Conservation (phyloP, 2,329 filamentous ascomycete species). For the Alternaria gansuensis region DNA sequence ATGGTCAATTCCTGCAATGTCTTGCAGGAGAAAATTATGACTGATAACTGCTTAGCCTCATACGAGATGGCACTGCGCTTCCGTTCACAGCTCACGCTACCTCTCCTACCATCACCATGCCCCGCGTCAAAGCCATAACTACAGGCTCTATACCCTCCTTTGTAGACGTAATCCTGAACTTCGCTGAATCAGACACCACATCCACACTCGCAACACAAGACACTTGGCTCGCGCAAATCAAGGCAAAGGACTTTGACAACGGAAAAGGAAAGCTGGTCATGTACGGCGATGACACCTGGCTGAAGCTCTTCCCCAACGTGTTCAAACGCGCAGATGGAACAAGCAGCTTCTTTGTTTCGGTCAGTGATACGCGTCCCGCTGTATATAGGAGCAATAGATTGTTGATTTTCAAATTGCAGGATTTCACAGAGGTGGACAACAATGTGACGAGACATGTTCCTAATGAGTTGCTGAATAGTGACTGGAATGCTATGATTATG, state of each 20-base stretch:
- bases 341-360: constrained; percentile 96
- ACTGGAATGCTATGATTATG: constrained; percentile 94
- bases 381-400: constrained; percentile 47
- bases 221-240: constrained; percentile 95
- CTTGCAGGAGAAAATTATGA: not conserved
- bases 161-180: constrained; percentile 94
- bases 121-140: constrained; percentile 94
- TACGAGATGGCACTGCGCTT: constrained; percentile 81
- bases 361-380: constrained; percentile 60
- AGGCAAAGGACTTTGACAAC: constrained; percentile 61
- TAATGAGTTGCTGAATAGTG: constrained; percentile 74
- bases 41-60: constrained; percentile 67
- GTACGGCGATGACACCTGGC: constrained; percentile 98
- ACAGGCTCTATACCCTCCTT: constrained; percentile 99
- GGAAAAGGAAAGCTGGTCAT: constrained; percentile 76
- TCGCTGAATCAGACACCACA: constrained; percentile 91
- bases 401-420: constrained; percentile 62
- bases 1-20: constrained; percentile 17
- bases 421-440: constrained; percentile 96
- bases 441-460: constrained; percentile 94
- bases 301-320: constrained; percentile 90
- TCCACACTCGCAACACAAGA: constrained; percentile 89
- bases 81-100: constrained; percentile 96
- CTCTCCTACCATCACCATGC: constrained; percentile 99
- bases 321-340: constrained; percentile 92